Evolutionary conservation across 2,329 filamentous ascomycete species (phyloP), one percentile per base, ranked within the genome.

Genomic region (Neonectria sp.): DNA sequence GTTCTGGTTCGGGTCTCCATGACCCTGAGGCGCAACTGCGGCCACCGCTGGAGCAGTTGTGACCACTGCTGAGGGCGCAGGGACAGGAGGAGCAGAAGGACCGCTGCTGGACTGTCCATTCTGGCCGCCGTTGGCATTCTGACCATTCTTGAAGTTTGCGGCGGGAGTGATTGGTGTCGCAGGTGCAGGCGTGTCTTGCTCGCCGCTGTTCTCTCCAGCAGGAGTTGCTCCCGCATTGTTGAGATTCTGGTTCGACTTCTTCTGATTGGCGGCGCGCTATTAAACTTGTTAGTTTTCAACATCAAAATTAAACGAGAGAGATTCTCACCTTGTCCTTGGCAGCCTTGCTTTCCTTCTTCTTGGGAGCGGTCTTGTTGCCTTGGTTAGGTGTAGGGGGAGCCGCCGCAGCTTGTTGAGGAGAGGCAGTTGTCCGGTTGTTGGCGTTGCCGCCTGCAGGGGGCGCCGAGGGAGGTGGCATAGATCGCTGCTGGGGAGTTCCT

Each of bases 361-460:
- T 95, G 1, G 92, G 92, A 37, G 89, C 90, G 4, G 91, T 81
- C 84, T 95, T 95, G 77, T 90, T 91, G 2, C 85, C 80, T 77
- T 94, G 92, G 58, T 89, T 91, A 1, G 93, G 93, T 4, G 93
- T 96, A 1, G 93, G 93, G 1, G 93, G 93, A 40, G 91, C 92
- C 7, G 89, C 87, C 66, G 86, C 89, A 68, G 86, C 87, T 72
- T 89, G 87, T 73, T 91, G 90, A 27, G 90, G 90, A 21, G 90
- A 91, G 13, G 88, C 88, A 15, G 89, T 87, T 48, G 83, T 86
- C 61, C 87, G 84, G 69, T 84, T 86, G 73, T 89, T 88, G 61
- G 85, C 83, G 71, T 86, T 83, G 27, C 68, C 76, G 40, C 80
- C 80, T 17, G 81, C 82, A 2, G 82, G 82, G 12, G 90, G 89